These are phyloP conservation scores for Wickerhamiella hasegawae DNA, from an alignment of 805 yeast genomes.

Conservation along the genomic window DNA sequence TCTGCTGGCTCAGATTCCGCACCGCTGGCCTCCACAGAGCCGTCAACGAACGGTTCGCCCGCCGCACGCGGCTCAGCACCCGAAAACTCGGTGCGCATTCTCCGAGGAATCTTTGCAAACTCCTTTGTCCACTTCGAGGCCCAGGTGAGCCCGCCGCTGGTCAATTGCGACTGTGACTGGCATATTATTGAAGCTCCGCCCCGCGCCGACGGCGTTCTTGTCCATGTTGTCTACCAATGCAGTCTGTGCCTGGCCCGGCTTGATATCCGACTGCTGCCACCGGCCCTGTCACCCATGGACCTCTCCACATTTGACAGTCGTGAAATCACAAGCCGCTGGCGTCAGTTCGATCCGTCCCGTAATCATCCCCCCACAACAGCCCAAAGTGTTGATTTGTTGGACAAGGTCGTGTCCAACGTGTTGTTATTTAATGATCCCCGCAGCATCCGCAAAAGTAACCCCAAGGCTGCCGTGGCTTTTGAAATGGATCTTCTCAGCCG, in stretches of 20 bases:
- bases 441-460: constrained; percentile 37
- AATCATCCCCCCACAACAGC: too few relatives aligned
- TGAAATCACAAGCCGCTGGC: too few relatives aligned
- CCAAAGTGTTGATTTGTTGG: constrained; percentile 46
- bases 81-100: too few relatives aligned
- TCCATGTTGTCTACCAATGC: constrained; percentile 10
- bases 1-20: too few relatives aligned
- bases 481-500: constrained; percentile 34
- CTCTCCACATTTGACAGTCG: too few relatives aligned
- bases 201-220: constrained; percentile 6
- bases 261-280: constrained; percentile 11
- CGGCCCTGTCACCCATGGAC: constrained; percentile 31
- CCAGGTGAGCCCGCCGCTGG: constrained; percentile 1
- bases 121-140: constrained; percentile 14
- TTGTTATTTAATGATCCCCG: constrained; percentile 33
- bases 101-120: constrained; percentile 10
- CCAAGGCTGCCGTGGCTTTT: constrained; percentile 38
- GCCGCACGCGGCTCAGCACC: too few relatives aligned
- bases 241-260: constrained; percentile 11
- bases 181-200: constrained; percentile 3
- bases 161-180: constrained; percentile 8
- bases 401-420: constrained; percentile 55
- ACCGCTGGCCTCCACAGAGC: too few relatives aligned
- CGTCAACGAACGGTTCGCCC: too few relatives aligned
- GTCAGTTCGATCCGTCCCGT: too few relatives aligned